Evolutionary conservation across 1,284 basidiomycete genomes (phyloP), one percentile per base, ranked within the genome.

Genomic region (Sporisorium exsertum): DNA sequence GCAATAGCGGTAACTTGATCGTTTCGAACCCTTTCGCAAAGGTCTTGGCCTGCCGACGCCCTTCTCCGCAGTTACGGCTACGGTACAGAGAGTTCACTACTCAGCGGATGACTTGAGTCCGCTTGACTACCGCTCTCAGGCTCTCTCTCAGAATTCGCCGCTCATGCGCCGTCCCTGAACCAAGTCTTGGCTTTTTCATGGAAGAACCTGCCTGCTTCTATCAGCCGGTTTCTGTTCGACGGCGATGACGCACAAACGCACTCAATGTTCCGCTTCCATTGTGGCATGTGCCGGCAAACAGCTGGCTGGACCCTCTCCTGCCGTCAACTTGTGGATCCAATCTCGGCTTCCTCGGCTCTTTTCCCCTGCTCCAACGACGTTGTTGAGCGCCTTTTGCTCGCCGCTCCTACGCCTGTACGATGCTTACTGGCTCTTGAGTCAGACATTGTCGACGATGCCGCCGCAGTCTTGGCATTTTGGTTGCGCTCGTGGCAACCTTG

Each of bases 391-490:
- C n/a, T 49, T 27, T 5, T 5, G 26, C 24, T 47, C 16, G 12
- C 46, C 16, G 46, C 46, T 47, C 24, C 9, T 18, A 2, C 27
- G 27, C 26, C 26, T n/a, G 10, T 9, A 40, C 37, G 4, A n/a
- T 40, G 18, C 37, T 40, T 40, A 5, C 18, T n/a, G 18, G 15
- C 33, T 35, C 9, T 9, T 5, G 37, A 12, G 37, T 40, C 54
- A 49, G 37, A 5, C 20, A 24, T 52, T 27, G 45, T 47, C 22
- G 45, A 62, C 46, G 59, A 58, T 56, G 29, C 29, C 29, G 55
- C 69, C 59, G 46, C 52, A 52, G 58, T 58, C 69, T 72, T 72
- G 69, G 69, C 69, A 63, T 59, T 55, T 37, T 54, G 47, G 24
- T 22, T 42, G 27, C 20, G 43, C 62, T 46, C 58, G 58, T 58